phyloP scores from a whole-genome alignment of 208 protist genomes.

The Borovskyia barvae region DNA sequence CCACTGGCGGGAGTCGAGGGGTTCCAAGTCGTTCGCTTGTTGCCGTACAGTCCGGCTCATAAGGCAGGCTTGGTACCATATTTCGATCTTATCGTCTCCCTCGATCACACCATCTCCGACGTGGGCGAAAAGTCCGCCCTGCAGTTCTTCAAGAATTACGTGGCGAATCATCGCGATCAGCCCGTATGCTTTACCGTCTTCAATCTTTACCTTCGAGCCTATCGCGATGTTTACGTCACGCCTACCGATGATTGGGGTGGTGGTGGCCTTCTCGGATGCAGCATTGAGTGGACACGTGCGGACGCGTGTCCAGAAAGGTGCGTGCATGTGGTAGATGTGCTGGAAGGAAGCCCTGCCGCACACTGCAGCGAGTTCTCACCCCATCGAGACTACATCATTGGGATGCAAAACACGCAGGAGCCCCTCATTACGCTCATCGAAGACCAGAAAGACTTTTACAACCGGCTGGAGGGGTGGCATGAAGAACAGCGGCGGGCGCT shows the following conservation, averaged over 20 bases:
- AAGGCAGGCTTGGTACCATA: slow-evolving; percentile 75
- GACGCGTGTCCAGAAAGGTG: slow-evolving; percentile 31
- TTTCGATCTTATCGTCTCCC: slow-evolving; percentile 85
- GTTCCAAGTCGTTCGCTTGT: slow-evolving; percentile 76
- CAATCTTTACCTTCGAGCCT: slow-evolving; percentile 53
- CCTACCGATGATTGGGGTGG: slow-evolving; percentile 40
- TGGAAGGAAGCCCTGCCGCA: slow-evolving; percentile 51
- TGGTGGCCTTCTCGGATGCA: slow-evolving; percentile 77
- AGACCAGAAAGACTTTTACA: slow-evolving; percentile 62
- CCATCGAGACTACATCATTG: slow-evolving; percentile 80
- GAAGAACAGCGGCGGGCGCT: slow-evolving; percentile 37
- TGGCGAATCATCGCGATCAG: slow-evolving; percentile 38
- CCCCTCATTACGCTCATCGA: slow-evolving; percentile 62
- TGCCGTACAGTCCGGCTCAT: slow-evolving; percentile 76
- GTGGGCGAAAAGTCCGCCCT: slow-evolving; percentile 16
- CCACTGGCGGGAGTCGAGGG: slow-evolving; percentile 43
- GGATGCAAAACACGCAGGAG: slow-evolving; percentile 73
- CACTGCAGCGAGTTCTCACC: slow-evolving; percentile 38
- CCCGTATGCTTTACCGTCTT: slow-evolving; percentile 62
- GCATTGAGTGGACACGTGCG: slow-evolving; percentile 68
- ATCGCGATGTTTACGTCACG: slow-evolving; percentile 55
- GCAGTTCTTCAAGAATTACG: slow-evolving; percentile 55
- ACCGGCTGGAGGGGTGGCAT: slow-evolving; percentile 62
- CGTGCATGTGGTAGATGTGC: slow-evolving; percentile 71
- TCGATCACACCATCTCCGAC: slow-evolving; percentile 47